Base-by-base conservation (phyloP, 2,329 filamentous ascomycete genomes). In the Microascus cirrosus region DNA sequence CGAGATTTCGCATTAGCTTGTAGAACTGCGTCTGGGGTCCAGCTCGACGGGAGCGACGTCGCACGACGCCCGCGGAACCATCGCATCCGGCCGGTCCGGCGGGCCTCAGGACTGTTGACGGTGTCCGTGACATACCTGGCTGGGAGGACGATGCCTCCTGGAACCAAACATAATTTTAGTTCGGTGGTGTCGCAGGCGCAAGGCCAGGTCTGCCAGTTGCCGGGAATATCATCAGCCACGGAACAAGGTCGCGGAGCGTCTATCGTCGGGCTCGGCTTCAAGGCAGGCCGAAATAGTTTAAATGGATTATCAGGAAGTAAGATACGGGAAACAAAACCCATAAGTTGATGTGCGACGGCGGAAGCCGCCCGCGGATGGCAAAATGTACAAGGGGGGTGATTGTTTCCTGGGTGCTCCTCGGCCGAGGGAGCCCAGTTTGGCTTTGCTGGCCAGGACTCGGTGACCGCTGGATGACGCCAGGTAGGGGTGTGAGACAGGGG, bases 1-100 rank as follows among this genome's bases (percentile, higher is more conserved):
- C 51, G 28, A 22, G 60, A 67, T 59, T 22, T 18, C 12, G n/a
- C 20, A 12, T 50, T 50, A 50, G 45, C 45, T 22, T 22, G n/a
- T 20, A 20, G 45, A 24, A 24, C 3, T 24, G 45, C 45, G n/a
- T 24, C 42, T 36, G 32, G 35, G 20, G 8, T 22, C 45, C 22
- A 20, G 11, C 18, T 5, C 45, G 12, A 50, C 8, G 45, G 22
- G 39, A 50, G n/a, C 18, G 45, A 50, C 45, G 45, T 50, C 20
- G 39, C 39, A 45, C 39, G 18, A 45, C 39, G 39, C 39, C 39
- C 15, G 45, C 20, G 1, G 45, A 24, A 22, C 45, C 1, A 50
- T 50, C 45, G 45, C 45, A 50, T 50, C n/a, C 45, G 20, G 3
- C 42, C 42, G 18, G 4, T 18, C 18, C 22, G 18, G 42, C 11